A percentile compares a stretch with the other conserved stretches of the same genome.
phyloP scores from a whole-genome alignment of 1,284 basidiomycete genomes.

The Meira nashicola region DNA sequence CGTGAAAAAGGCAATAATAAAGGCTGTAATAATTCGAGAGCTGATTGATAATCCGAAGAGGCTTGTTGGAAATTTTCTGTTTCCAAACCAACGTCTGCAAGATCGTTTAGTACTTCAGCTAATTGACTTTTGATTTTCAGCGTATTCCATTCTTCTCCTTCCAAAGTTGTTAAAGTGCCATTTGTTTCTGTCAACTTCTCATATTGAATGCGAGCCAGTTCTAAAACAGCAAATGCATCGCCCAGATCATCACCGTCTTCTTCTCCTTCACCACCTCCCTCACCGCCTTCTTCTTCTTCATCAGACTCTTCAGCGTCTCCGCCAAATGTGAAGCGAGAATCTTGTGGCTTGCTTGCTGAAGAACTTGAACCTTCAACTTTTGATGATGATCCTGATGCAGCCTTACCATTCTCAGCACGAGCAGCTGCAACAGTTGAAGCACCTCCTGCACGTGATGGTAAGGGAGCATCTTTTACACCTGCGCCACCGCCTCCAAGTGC shows the following conservation, averaged over 20 bases:
- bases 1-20: slow-evolving; percentile 42
- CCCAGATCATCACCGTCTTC: slow-evolving; percentile 45
- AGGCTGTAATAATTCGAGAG: slow-evolving; percentile 32
- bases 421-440: background rate
- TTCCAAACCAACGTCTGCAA: slow-evolving; percentile 50
- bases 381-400: background rate
- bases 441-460: slow-evolving; percentile 1
- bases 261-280: slow-evolving; percentile 10
- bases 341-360: slow-evolving; percentile 10
- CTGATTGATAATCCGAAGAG: slow-evolving; percentile 38
- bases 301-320: slow-evolving; percentile 39
- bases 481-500: slow-evolving; percentile 42
- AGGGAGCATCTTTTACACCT: slow-evolving; percentile 14
- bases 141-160: slow-evolving; percentile 29
- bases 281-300: slow-evolving; percentile 28
- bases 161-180: slow-evolving; percentile 26
- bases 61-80: slow-evolving; percentile 50
- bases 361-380: background rate
- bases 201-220: slow-evolving; percentile 45
- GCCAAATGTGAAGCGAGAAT: slow-evolving; percentile 40
- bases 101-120: slow-evolving; percentile 48
- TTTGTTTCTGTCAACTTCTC: slow-evolving; percentile 21
- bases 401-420: background rate
- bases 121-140: slow-evolving; percentile 33
- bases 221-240: slow-evolving; percentile 43